A percentile compares a stretch with the other conserved stretches of the same genome.
These are phyloP conservation scores for Lippia alba DNA, from an alignment of 305 asterid genomes.

Conservation along the genomic window DNA sequence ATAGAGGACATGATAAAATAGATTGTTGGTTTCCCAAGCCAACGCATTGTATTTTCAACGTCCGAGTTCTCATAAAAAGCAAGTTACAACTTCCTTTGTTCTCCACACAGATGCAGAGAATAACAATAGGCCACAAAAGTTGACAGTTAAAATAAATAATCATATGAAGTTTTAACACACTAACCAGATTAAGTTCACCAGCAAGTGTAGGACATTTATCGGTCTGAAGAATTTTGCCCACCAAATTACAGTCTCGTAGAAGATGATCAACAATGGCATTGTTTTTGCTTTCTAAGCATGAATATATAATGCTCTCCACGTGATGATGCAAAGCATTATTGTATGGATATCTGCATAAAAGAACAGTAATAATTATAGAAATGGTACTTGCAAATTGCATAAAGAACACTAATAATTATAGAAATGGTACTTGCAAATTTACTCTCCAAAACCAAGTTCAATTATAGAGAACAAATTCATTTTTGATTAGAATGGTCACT, in stretches of 20 bases:
- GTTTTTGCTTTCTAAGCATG: conserved; percentile 88
- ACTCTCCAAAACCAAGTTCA: conserved; percentile 26
- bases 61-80: conserved; percentile 26
- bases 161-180: conserved; percentile 12
- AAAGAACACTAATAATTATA: conserved; percentile 36
- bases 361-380: conserved; percentile 35
- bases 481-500: conserved; percentile 14
- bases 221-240: conserved; percentile 72
- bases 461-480: conserved; percentile 1
- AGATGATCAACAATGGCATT: conserved; percentile 71
- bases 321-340: conserved; percentile 98
- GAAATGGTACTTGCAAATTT: conserved; percentile 25
- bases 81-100: conserved; percentile 20
- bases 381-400: conserved; percentile 46
- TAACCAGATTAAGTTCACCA: conserved; percentile 68
- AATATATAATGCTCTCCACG: conserved; percentile 91
- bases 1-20: conserved; percentile 8
- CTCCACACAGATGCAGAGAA: conserved; percentile 25
- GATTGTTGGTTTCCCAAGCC: conserved; percentile 26
- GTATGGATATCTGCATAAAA: conserved; percentile 79
- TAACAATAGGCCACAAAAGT: conserved; percentile 20
- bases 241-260: conserved; percentile 74
- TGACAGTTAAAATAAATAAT: conserved; percentile 19
- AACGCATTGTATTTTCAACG: conserved; percentile 23
- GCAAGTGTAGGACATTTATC: conserved; percentile 67